A percentile compares a stretch with the other conserved stretches of the same genome.
phyloP scores from a whole-genome alignment of 148 eudicot genomes.

The Gaultheria prostrata region DNA sequence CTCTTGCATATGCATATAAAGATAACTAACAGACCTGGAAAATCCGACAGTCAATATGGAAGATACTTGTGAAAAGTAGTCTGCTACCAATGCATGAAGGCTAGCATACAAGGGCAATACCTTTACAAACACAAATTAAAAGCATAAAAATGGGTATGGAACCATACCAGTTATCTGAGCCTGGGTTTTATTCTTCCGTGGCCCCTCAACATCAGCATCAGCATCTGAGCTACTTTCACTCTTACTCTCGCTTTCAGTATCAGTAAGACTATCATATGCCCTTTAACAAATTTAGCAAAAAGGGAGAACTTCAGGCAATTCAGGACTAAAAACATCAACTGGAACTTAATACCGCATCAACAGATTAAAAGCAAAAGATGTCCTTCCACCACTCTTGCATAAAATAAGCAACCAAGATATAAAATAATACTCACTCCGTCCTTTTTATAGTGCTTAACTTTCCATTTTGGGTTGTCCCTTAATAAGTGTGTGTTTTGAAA shows the following conservation, averaged over 20 bases:
- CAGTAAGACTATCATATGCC: conserved; percentile 51
- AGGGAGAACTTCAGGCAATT: conserved; percentile 8
- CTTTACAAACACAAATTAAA: background rate
- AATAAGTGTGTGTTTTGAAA: too few species aligned
- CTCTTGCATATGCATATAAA: background rate
- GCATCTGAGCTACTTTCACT: conserved; percentile 49
- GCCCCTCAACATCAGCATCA: too few species aligned
- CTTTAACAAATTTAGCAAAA: conserved; percentile 31
- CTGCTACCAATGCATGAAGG: background rate
- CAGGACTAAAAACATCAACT: background rate
- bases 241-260: conserved; percentile 48
- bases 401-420: background rate
- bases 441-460: too few species aligned
- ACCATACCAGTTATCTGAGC: conserved; percentile 49
- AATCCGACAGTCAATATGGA: background rate
- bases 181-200: conserved; percentile 33
- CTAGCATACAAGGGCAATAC: background rate
- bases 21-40: conserved; percentile 6
- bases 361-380: background rate
- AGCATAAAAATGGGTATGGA: too few species aligned
- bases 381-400: background rate
- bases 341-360: background rate
- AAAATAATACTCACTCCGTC: too few species aligned
- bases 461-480: too few species aligned
- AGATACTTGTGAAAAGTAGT: background rate